phyloP scores from a whole-genome alignment of 2,329 filamentous ascomycete genomes.

The Colletotrichum sidae region DNA sequence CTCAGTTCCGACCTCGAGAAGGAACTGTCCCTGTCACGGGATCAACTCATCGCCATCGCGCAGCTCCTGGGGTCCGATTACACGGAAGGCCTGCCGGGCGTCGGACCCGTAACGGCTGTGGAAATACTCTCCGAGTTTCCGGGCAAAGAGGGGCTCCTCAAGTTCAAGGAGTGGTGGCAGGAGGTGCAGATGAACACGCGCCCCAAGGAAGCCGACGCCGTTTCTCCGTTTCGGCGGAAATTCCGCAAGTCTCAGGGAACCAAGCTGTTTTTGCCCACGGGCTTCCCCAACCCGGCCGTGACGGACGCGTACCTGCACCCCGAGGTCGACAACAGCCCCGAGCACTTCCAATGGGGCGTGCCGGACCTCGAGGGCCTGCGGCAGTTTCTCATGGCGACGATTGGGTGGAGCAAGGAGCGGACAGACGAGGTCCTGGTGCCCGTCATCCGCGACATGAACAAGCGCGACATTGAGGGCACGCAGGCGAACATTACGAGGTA shows the following conservation, averaged over 20 bases:
- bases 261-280: conserved; percentile 86
- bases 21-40: conserved; percentile 87
- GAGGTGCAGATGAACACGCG: conserved; percentile 78
- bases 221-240: conserved; percentile 80
- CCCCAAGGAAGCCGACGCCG: conserved; percentile 70
- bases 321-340: conserved; percentile 82
- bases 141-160: conserved; percentile 67
- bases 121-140: conserved; percentile 95
- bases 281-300: conserved; percentile 83
- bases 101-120: conserved; percentile 93
- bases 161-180: conserved; percentile 90
- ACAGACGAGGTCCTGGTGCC: conserved; percentile 97
- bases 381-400: conserved; percentile 87
- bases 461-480: conserved; percentile 86
- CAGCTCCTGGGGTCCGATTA: conserved; percentile 95
- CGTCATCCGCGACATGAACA: conserved; percentile 96
- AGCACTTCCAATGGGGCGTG: conserved; percentile 93
- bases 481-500: conserved; percentile 97
- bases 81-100: conserved; percentile 88
- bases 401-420: conserved; percentile 91
- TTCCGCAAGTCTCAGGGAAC: conserved; percentile 83
- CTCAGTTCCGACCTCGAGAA: conserved; percentile 84
- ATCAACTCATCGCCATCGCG: conserved; percentile 88
- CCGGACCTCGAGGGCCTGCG: conserved; percentile 90
- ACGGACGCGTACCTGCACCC: conserved; percentile 86